These are phyloP conservation scores for Cadophora luteo-olivacea DNA, from an alignment of 2,329 filamentous ascomycete genomes.

Conservation along the genomic window DNA sequence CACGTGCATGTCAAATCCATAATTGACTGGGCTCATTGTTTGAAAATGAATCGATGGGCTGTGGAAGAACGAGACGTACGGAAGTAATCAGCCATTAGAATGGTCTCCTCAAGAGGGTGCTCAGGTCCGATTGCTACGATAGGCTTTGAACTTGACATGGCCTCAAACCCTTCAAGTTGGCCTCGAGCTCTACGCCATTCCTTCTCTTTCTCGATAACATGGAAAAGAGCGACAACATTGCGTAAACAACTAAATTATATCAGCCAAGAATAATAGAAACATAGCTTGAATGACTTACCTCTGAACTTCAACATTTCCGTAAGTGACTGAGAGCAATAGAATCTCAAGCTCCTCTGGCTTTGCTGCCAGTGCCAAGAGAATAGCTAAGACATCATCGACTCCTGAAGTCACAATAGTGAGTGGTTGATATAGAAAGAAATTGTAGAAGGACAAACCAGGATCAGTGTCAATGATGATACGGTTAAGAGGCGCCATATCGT, in stretches of 20 bases:
- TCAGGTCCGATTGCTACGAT: slow-evolving; percentile 87
- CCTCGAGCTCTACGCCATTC: slow-evolving; percentile 79
- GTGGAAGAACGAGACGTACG: slow-evolving; percentile 60
- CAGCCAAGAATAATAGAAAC: neutral
- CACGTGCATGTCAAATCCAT: neutral
- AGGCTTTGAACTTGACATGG: slow-evolving; percentile 76
- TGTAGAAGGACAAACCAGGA: slow-evolving; percentile 62
- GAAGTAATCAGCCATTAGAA: slow-evolving; percentile 84
- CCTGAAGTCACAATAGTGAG: slow-evolving; percentile 53
- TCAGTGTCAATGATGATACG: slow-evolving; percentile 97
- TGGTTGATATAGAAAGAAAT: slow-evolving; percentile 10
- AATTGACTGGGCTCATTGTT: too few species aligned
- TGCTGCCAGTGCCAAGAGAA: slow-evolving; percentile 85
- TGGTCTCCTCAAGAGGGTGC: slow-evolving; percentile 83
- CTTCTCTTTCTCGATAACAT: slow-evolving; percentile 88
- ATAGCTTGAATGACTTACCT: slow-evolving; percentile 56
- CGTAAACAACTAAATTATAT: slow-evolving; percentile 70
- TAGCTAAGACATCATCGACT: slow-evolving; percentile 88
- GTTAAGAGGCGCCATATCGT: slow-evolving; percentile 67
- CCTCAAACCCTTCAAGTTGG: slow-evolving; percentile 72
- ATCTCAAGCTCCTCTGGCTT: slow-evolving; percentile 86
- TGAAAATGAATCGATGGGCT: too few species aligned
- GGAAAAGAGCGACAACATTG: slow-evolving; percentile 89
- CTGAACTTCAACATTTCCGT: slow-evolving; percentile 89
- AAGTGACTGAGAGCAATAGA: slow-evolving; percentile 85